Evolutionary conservation across 306 rosid genomes (phyloP), one percentile per base, ranked within the genome.

Genomic region (Lablab purpureus): DNA sequence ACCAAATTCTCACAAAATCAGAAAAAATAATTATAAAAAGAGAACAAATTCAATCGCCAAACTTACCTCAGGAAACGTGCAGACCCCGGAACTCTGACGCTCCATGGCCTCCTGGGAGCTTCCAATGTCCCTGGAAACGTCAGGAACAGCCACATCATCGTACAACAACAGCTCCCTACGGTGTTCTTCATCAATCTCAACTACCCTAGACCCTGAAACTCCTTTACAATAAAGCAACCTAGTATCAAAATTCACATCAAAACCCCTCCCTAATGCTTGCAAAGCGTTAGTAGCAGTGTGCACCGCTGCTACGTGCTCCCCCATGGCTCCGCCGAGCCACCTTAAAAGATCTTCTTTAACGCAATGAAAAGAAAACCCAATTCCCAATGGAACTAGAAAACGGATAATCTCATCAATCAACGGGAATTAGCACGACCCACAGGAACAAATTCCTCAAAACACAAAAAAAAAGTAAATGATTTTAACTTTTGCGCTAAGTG

Each of bases 221-320:
- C 98, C 97, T 84, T 94, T 92, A 72, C 97, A 92, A 76, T 92
- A 94, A 23, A 94, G 97, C 84, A 94, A 84, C 90, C 97, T 90
- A 9, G 97, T 88, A 87, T 94, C 98, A 60, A 84, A 94, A 80
- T 92, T 92, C 74, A 91, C 97, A 66, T 94, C 97, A 84, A 94
- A 94, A 10, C 98, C 98, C 76, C 97, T 90, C 41, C 97, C 98
- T 68, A 94, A 67, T 59, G 98, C 97, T 71, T 92, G 93, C 62
- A 94, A 92, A 81, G 97, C 88, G 87, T 87, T 87, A n/a, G 85
- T 80, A 80, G 97, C 92, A 67, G 97, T 94, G 81, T 92, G 94
- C 87, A 92, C 77, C 17, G 98, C 97, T 82, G 93, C 95, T 71
- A 84, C 84, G 82, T 77, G 93, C 83, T 86, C 91, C 84, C 71